These are phyloP conservation scores for Tricholoma sp. DNA, from an alignment of 768 basidiomycete species.

Conservation along the genomic window DNA sequence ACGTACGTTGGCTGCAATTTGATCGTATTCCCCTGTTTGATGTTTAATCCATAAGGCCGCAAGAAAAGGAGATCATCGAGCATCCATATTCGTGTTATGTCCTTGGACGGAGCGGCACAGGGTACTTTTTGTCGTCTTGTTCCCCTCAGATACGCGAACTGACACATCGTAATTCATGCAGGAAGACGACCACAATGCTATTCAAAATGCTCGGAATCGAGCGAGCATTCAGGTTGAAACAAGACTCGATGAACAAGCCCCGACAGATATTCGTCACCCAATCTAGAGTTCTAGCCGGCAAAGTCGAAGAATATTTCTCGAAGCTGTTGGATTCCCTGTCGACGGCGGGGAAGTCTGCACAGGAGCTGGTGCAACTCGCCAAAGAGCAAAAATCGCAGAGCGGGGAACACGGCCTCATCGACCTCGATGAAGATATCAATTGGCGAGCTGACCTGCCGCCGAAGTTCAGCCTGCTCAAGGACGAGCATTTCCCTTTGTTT, in stretches of 20 bases:
- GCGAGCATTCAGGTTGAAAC: constrained; percentile 38
- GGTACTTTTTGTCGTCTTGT: constrained; percentile 30
- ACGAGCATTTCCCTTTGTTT: background rate
- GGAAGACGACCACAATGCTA: constrained; percentile 71
- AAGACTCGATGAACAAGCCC: constrained; percentile 36
- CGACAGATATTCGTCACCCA: constrained; percentile 72
- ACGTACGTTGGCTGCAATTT: constrained; percentile 24
- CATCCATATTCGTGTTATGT: constrained; percentile 57
- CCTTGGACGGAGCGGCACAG: constrained; percentile 65
- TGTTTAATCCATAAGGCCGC: constrained; percentile 23
- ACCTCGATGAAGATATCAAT: background rate
- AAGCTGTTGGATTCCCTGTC: constrained; percentile 41
- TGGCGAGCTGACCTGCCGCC: background rate
- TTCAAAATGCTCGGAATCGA: constrained; percentile 70
- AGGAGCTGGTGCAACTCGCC: constrained; percentile 26
- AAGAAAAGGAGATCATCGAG: constrained; percentile 53
- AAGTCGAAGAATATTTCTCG: constrained; percentile 58
- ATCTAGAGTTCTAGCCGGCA: constrained; percentile 53
- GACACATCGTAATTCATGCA: constrained; percentile 18
- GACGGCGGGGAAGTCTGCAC: constrained; percentile 25
- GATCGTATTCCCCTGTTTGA: background rate
- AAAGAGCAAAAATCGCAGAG: background rate
- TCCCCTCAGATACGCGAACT: background rate
- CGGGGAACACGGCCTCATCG: background rate
- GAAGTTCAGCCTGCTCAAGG: background rate